Evolutionary conservation across 2,329 filamentous ascomycete genomes (phyloP).

Genomic region (Fusarium sp.): DNA sequence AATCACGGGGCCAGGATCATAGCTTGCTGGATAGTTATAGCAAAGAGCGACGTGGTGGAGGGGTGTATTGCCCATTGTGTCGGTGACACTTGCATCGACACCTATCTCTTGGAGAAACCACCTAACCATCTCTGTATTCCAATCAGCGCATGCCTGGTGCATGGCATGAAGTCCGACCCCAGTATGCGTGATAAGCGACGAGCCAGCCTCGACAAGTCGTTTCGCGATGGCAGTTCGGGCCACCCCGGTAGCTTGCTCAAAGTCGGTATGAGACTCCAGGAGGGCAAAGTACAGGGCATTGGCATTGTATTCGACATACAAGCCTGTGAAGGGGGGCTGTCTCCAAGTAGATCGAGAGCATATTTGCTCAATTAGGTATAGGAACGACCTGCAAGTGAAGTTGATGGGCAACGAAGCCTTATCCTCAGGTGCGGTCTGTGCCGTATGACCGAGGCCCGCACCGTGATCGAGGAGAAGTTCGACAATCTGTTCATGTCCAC

Average conservation of each 20-base stretch:
- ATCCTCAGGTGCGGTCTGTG: background rate
- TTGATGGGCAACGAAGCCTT: background rate
- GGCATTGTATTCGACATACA: constrained; percentile 7
- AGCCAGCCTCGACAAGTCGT: background rate
- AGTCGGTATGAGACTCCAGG: constrained; percentile 4
- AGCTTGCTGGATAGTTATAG: background rate
- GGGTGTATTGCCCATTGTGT: constrained; percentile 3
- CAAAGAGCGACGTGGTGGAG: constrained; percentile 1
- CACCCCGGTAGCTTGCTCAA: background rate
- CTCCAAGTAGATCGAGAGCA: background rate
- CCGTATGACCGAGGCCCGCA: background rate
- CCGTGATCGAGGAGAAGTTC: constrained; percentile 3
- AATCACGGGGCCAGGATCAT: background rate
- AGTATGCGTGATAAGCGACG: constrained; percentile 4
- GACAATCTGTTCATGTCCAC: constrained; percentile 4
- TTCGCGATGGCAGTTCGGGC: constrained; percentile 2
- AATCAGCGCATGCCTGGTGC: constrained; percentile 7
- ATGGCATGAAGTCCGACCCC: constrained; percentile 5
- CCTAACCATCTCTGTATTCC: background rate
- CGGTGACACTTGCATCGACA: background rate
- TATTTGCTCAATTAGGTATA: background rate
- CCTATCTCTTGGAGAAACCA: background rate
- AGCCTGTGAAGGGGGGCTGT: background rate
- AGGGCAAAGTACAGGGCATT: constrained; percentile 11
- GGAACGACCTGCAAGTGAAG: constrained; percentile 6